Percentiles rank a stretch among this genome's conserved stretches.
phyloP scores from a whole-genome alignment of 306 rosid species.

The Inga leiocalycina region DNA sequence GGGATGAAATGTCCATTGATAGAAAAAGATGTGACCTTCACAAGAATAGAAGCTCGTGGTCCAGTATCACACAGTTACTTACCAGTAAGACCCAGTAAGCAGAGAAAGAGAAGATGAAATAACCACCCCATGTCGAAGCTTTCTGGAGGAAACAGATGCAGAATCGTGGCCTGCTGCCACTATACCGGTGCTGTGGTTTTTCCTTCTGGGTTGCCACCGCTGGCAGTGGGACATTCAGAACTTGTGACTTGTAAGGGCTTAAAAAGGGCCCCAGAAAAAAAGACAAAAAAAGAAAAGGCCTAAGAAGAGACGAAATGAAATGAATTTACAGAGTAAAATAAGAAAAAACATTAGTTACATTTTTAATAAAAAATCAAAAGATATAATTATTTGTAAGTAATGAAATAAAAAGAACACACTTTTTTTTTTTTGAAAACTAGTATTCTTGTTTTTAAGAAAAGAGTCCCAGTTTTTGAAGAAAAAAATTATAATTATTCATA shows the following conservation, averaged over 20 bases:
- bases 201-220: not conserved
- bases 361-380: not conserved
- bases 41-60: not conserved
- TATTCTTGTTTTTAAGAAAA: too few relatives aligned
- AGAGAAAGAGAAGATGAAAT: constrained; percentile 43
- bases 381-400: not conserved
- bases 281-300: too few relatives aligned
- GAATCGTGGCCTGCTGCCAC: not conserved
- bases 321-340: not conserved
- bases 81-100: constrained; percentile 51
- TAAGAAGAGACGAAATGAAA: not conserved
- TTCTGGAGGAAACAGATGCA: constrained; percentile 14
- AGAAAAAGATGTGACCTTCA: constrained; percentile 13
- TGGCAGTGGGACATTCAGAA: not conserved
- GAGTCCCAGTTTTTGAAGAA: not conserved
- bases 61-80: constrained; percentile 26
- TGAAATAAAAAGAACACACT: too few relatives aligned
- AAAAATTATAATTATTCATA: not conserved
- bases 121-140: constrained; percentile 47
- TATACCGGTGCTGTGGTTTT: not conserved
- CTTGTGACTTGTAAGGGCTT: not conserved
- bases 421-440: too few relatives aligned
- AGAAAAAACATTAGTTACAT: not conserved
- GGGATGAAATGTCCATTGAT: constrained; percentile 12
- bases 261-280: not conserved